Conservation (phyloP, 2,329 filamentous ascomycete species). For the Calcarisporium arbuscula region DNA sequence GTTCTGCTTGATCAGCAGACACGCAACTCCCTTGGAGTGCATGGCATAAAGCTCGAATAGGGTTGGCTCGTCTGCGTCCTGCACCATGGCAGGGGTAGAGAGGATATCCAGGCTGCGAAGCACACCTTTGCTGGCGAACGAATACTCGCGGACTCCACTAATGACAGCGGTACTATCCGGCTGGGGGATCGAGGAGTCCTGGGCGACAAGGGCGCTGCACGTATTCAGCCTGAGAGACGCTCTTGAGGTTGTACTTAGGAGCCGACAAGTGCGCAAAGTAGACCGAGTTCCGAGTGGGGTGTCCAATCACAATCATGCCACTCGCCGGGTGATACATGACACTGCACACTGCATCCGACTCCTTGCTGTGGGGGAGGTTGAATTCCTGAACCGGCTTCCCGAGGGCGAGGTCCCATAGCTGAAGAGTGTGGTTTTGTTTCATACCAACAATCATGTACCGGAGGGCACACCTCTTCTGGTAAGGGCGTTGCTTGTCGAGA, state of each 20-base stretch:
- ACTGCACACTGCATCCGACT: constrained; percentile 96
- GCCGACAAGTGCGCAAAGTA: constrained; percentile 96
- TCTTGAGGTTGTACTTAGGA: constrained; percentile 80
- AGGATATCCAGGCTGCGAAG: constrained; percentile 89
- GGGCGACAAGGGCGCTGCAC: constrained; percentile 69
- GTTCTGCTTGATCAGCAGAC: constrained; percentile 74
- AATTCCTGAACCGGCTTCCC: constrained; percentile 96
- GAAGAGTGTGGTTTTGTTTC: constrained; percentile 98
- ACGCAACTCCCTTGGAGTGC: constrained; percentile 96
- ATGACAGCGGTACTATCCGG: constrained; percentile 96
- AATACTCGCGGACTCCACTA: constrained; percentile 93
- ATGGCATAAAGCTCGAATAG: constrained; percentile 95
- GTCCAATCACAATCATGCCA: constrained; percentile 89
- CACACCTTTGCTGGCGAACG: constrained; percentile 77
- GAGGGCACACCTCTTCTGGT: constrained; percentile 80
- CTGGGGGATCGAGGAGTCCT: constrained; percentile 67
- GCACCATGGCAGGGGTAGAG: constrained; percentile 58
- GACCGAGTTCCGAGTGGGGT: constrained; percentile 93
- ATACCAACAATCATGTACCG: constrained; percentile 96
- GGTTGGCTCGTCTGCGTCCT: constrained; percentile 61
- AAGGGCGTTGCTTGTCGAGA: constrained; percentile 92
- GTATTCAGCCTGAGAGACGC: constrained; percentile 82
- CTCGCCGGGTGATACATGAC: constrained; percentile 89
- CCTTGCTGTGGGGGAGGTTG: constrained; percentile 90
- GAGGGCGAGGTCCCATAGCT: constrained; percentile 95